Conservation (phyloP, 1,139 yeast species). For the Yamadazyma diddensiae region DNA sequence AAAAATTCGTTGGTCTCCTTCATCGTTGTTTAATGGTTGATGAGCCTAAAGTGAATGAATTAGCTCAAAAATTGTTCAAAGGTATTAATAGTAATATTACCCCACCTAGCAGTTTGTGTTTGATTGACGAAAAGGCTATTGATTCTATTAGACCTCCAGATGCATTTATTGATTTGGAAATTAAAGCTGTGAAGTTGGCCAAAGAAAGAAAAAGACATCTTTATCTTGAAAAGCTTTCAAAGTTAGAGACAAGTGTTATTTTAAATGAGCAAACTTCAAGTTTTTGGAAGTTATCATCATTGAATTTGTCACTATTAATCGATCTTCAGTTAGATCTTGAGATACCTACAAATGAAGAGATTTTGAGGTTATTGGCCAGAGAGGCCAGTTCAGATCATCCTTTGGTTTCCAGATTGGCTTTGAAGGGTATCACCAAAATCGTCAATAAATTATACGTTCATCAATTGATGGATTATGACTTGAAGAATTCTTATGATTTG, state of each 20-base stretch:
- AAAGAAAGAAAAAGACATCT: slow-evolving; percentile 53
- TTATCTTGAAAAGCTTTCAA: slow-evolving; percentile 38
- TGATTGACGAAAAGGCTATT: slow-evolving; percentile 45
- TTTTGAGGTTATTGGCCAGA: slow-evolving; percentile 47
- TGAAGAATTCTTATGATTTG: slow-evolving; percentile 44
- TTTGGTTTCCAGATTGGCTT: slow-evolving; percentile 57
- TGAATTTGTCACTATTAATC: slow-evolving; percentile 54
- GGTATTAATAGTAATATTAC: slow-evolving; percentile 45
- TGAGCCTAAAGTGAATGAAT: slow-evolving; percentile 48
- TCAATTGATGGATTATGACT: slow-evolving; percentile 54
- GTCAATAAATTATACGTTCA: slow-evolving; percentile 51
- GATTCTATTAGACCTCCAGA: slow-evolving; percentile 66
- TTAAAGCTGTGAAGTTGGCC: slow-evolving; percentile 53
- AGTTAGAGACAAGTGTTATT: slow-evolving; percentile 45
- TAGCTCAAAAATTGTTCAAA: slow-evolving; percentile 51
- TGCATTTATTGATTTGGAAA: slow-evolving; percentile 51
- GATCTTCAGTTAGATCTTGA: slow-evolving; percentile 58
- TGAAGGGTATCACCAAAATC: slow-evolving; percentile 60
- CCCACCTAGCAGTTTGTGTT: slow-evolving; percentile 60
- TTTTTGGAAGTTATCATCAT: slow-evolving; percentile 71
- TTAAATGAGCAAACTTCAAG: slow-evolving; percentile 31
- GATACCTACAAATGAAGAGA: slow-evolving; percentile 40
- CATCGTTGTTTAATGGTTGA: slow-evolving; percentile 60
- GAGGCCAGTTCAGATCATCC: slow-evolving; percentile 75
- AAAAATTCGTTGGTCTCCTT: slow-evolving; percentile 45